Percentiles rank a stretch among this genome's conserved stretches.
These are phyloP conservation scores for Ilyonectria destructans DNA, from an alignment of 2,329 filamentous ascomycete species.

Conservation along the genomic window DNA sequence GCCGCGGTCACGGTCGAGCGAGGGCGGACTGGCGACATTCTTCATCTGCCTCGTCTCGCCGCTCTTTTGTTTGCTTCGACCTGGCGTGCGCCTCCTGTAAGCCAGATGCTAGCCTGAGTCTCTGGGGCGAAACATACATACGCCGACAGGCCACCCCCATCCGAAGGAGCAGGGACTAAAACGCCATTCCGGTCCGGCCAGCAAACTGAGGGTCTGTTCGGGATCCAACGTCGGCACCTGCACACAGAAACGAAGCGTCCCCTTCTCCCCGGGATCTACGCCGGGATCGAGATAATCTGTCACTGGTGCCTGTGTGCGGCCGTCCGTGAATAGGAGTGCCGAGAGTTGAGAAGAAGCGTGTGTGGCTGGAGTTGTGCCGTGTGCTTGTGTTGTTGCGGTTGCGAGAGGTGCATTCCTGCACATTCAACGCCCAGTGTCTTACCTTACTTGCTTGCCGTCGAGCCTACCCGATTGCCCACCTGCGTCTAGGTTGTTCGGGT, in stretches of 20 bases:
- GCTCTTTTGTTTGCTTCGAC: neutral
- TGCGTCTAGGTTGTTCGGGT: neutral
- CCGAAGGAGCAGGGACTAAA: too few species aligned
- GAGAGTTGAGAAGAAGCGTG: neutral
- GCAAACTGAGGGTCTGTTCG: neutral
- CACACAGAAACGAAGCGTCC: neutral
- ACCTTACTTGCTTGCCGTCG: neutral
- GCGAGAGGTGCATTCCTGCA: neutral
- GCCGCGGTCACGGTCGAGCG: neutral
- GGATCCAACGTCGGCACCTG: neutral
- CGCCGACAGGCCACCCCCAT: neutral
- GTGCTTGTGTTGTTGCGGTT: neutral
- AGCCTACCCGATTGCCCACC: neutral
- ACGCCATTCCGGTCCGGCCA: neutral
- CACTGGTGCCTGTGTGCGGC: neutral
- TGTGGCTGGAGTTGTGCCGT: neutral
- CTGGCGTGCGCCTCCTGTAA: constrained; percentile 22
- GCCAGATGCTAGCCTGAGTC: constrained; percentile 1
- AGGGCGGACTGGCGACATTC: constrained; percentile 19
- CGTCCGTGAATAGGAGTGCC: neutral
- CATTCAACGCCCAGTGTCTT: constrained; percentile 4
- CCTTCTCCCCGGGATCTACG: neutral
- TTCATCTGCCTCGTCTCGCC: constrained; percentile 22
- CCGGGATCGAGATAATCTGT: neutral
- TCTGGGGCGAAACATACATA: constrained; percentile 1